These are phyloP conservation scores for Millerago galiae DNA, from an alignment of 805 yeast genomes.

Conservation along the genomic window DNA sequence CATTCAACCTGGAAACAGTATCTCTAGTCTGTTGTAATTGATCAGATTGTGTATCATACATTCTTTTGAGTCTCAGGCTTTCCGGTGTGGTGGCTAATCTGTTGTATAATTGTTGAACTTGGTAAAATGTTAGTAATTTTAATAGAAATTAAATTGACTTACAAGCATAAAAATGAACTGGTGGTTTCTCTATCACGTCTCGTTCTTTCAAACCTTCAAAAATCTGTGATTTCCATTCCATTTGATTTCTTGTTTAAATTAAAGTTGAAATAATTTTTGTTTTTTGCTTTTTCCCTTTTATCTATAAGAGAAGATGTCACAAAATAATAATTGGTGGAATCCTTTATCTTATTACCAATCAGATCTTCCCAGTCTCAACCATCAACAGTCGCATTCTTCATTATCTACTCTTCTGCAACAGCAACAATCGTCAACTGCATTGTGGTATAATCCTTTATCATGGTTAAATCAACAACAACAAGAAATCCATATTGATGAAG, in stretches of 20 bases:
- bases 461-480: neutral
- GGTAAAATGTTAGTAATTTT: neutral
- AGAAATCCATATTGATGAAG: neutral
- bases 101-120: constrained; percentile 12
- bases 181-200: constrained; percentile 11
- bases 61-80: constrained; percentile 17
- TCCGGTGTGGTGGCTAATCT: constrained; percentile 13
- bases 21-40: constrained; percentile 40
- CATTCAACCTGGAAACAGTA: constrained; percentile 54
- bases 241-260: neutral
- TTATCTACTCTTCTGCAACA: neutral
- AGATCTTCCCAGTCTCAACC: constrained; percentile 3
- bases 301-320: neutral
- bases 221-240: constrained; percentile 9
- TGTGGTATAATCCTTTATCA: constrained; percentile 2
- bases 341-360: constrained; percentile 1
- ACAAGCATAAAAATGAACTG: constrained; percentile 8
- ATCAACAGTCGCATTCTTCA: neutral
- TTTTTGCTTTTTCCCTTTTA: neutral
- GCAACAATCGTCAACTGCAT: neutral
- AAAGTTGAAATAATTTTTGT: neutral
- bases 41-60: constrained; percentile 24
- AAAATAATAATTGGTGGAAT: constrained; percentile 3
- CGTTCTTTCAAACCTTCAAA: constrained; percentile 9
- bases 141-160: neutral